Base-by-base conservation (phyloP, 1,284 basidiomycete genomes). In the Thecaphora thlaspeos region DNA sequence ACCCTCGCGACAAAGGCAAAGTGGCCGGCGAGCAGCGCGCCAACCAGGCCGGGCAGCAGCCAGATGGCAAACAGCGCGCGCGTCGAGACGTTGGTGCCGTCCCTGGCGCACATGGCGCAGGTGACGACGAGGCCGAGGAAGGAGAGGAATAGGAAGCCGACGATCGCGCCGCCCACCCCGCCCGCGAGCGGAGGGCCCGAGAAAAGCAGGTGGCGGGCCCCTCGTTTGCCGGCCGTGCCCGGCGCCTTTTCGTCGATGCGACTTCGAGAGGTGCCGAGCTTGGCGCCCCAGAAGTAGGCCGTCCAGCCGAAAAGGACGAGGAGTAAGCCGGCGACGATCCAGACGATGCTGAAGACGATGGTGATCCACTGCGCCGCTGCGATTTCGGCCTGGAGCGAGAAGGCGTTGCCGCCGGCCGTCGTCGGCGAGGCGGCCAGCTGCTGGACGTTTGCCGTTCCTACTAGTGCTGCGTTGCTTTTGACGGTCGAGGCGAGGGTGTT, bases 231-330 rank as follows among this genome's bases (percentile, higher is more conserved):
- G 7, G 26, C 26, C 26, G 24, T 18, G 32, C 28, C n/a, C n/a
- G 36, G 14, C 18, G 51, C 45, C 34, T 50, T 54, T 4, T 46
- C 46, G 14, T 53, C 59, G 28, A 57, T 45, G 26, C 48, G 45
- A n/a, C 46, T 51, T 5, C 43, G 32, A 22, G 32, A 39, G 21
- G n/a, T 41, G 24, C 63, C 51, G 4, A 48, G 34, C 7, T 51
- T 56, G 45, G 46, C 28, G 10, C 57, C 58, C 71, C 71, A 74
- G 43, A 66, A 68, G 55, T 65, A 63, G n/a, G 71, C 68, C 1
- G 65, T 51, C 53, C 59, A 70, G 19, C 71, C 71, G 41, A 68
- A 70, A 46, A 74, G 72, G 46, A 70, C 46, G 17, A 74, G 42
- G 15, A 68, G 40, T 14, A 70, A 43, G 15, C 71, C 71, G 1